Base-by-base conservation (phyloP, 805 yeast species). In the Pichia cephalocereana region DNA sequence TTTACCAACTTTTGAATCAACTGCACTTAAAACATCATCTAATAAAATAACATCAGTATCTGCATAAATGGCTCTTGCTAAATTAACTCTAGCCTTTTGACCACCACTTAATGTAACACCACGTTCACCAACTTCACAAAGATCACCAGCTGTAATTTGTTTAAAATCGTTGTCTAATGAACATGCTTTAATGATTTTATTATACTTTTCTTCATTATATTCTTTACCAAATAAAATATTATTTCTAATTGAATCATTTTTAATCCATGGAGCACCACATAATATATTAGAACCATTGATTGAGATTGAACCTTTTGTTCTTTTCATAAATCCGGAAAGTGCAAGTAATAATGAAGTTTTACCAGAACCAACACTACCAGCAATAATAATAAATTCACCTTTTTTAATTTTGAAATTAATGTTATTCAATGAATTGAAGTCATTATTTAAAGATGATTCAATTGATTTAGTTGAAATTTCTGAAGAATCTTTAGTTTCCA, bases 91-190 rank as follows among this genome's bases (percentile, higher is more conserved):
- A 0, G 95, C 91, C 68, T 86, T 86, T 62, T 86, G 95, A 45
- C 95, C 95, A 47, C 95, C 95, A 17, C 91, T 83, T 40, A 86
- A 66, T 0, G 93, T 85, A 43, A 86, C 80, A 57, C 95, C 95
- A 61, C 86, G 74, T 61, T 86, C 95, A 52, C 95, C 95, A 56
- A 86, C 84, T 62, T 84, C 86, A 0, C 95, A 84, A 46, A 64
- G 57, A 57, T 87, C 95, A 32, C 91, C 91, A 38, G 80, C 86
- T 9, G 84, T 83, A 34, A 87, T 65, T 41, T 77, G 72, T 6
- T 75, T 74, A 53, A 86, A 70, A 63, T 86, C 96, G 41, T 74
- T 76, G 30, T 69, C 70, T 51, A 86, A 65, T 0, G 88, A 81
- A 64, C 95, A 86, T 1, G 83, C 83, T 38, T 71, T 65, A 14